These are phyloP conservation scores for Pholiota molesta DNA, from an alignment of 768 basidiomycete species.

Conservation along the genomic window DNA sequence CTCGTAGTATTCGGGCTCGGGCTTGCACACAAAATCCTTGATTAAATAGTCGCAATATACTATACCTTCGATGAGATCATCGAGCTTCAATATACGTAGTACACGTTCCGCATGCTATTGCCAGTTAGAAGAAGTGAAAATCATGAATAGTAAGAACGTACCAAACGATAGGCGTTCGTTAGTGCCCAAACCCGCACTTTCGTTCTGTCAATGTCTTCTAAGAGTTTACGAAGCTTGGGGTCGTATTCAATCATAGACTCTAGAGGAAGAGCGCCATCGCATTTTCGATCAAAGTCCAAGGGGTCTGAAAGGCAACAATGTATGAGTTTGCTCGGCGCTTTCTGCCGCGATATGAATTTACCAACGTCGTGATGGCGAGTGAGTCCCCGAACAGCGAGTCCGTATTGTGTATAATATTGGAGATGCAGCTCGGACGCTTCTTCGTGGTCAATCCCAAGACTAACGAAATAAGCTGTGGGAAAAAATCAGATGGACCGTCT, in stretches of 20 bases:
- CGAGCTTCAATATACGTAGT: slow-evolving; percentile 69
- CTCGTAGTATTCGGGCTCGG: slow-evolving; percentile 71
- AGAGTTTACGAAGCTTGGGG: slow-evolving; percentile 61
- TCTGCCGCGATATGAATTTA: slow-evolving; percentile 28
- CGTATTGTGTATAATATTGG: slow-evolving; percentile 79
- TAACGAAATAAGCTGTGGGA: slow-evolving; percentile 69
- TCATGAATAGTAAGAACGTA: slow-evolving; percentile 32
- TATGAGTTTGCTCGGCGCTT: slow-evolving; percentile 1
- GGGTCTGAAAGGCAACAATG: slow-evolving; percentile 50
- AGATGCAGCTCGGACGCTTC: slow-evolving; percentile 72
- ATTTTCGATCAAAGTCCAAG: slow-evolving; percentile 81
- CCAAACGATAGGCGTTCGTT: slow-evolving; percentile 82
- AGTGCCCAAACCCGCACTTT: slow-evolving; percentile 84
- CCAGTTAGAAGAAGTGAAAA: slow-evolving; percentile 1
- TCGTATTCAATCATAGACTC: slow-evolving; percentile 77
- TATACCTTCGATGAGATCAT: slow-evolving; percentile 74
- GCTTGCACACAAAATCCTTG: slow-evolving; percentile 77
- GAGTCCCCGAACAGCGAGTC: slow-evolving; percentile 80
- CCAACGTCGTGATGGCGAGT: slow-evolving; percentile 77
- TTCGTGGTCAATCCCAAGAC: slow-evolving; percentile 66
- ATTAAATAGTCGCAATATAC: slow-evolving; percentile 79
- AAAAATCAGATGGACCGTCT: background rate
- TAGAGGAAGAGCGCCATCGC: slow-evolving; percentile 82
- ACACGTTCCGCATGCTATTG: slow-evolving; percentile 81
- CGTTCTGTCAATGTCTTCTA: slow-evolving; percentile 77